Base-by-base conservation (phyloP, 139 green algal genomes). In the Haematococcus sp. region DNA sequence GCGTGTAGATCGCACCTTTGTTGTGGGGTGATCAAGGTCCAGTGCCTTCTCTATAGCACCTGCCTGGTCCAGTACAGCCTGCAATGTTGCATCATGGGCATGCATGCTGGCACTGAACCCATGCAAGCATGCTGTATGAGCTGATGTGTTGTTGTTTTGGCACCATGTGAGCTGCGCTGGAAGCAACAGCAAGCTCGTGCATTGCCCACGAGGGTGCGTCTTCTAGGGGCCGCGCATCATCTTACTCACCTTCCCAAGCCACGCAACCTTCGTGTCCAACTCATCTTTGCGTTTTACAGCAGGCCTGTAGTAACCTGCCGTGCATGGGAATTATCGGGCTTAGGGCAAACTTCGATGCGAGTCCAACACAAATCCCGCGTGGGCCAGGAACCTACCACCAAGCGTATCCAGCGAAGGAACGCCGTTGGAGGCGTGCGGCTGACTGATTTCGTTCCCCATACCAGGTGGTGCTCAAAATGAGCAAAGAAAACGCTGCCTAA, bases 281-380 rank as follows among this genome's bases (percentile, higher is more conserved):
- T 68, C 61, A 28, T 68, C 17, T 30, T 51, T 28, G 2, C 61
- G 32, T 3, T 27, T 30, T 2, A 68, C 61, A 27, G 61, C 61
- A 19, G 61, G 61, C 2, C 61, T 30, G 32, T 31, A 68, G 33
- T 68, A 68, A 2, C 61, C 61, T 68, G 61, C 32, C 9, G n/a
- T 19, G n/a, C 54, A 61, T 13, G 23, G n/a, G n/a, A 7, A 28
- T 19, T 11, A 61, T 61, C 9, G 11, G 54, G 40, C 40, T 49
- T 19, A 49, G 40, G 40, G 40, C 40, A 49, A 49, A 49, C 40
- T 49, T 61, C n/a, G 54, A 27, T 61, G 22, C 17, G 54, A 61
- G 4, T 13, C n/a, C 9, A 61, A 28, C 54, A 61, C 54, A 7
- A 55, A 49, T 49, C 7, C 40, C 40, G 40, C 40, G 40, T 49